phyloP scores from a whole-genome alignment of 225 moss, liverwort and hornwort genomes.

The Physcomitrellopsis africana region DNA sequence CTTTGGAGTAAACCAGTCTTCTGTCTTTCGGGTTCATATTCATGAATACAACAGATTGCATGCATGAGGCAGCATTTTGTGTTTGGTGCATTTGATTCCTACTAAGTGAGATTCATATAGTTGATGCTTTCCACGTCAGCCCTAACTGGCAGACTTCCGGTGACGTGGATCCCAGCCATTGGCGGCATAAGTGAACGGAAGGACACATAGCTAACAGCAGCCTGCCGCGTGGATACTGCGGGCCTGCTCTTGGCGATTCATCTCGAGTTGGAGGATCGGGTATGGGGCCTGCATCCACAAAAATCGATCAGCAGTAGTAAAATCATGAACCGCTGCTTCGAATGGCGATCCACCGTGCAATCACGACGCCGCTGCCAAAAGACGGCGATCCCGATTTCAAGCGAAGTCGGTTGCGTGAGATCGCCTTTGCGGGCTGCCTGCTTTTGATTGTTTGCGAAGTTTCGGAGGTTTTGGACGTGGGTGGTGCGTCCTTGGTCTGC shows the following conservation, averaged over 20 bases:
- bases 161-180: background rate
- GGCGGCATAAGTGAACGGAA: background rate
- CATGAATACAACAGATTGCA: too few relatives aligned
- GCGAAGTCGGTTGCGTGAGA: too few relatives aligned
- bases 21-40: too few relatives aligned
- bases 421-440: background rate
- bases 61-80: too few relatives aligned
- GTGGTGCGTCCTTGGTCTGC: background rate
- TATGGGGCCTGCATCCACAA: background rate
- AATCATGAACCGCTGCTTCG: background rate
- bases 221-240: background rate
- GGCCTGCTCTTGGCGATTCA: background rate
- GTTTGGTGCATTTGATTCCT: too few relatives aligned
- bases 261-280: background rate
- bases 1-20: too few relatives aligned
- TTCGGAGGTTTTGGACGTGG: background rate
- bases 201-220: rapidly evolving
- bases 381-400: too few relatives aligned
- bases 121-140: too few relatives aligned
- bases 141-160: background rate
- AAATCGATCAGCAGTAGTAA: background rate
- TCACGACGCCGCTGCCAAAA: too few relatives aligned
- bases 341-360: too few relatives aligned
- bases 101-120: too few relatives aligned
- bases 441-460: background rate